A percentile compares a stretch with the other conserved stretches of the same genome.
Evolutionary conservation across 805 yeast genomes (phyloP).

Genomic region (Metschnikowia henanensis): DNA sequence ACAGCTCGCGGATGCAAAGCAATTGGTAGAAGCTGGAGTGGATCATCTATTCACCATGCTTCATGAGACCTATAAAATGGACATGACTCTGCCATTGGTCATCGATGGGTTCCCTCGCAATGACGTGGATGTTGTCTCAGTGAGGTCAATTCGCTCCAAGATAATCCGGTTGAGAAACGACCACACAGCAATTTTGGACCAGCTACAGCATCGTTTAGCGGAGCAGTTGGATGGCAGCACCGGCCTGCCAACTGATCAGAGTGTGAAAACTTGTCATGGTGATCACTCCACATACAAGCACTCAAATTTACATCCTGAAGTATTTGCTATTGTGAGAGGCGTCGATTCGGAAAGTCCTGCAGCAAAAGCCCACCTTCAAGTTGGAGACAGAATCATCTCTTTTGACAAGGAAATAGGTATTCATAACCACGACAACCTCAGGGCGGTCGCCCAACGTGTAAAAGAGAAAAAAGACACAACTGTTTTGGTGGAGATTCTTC

Average conservation of each 20-base stretch:
- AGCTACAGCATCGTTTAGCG: constrained; percentile 47
- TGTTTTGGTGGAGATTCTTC: constrained; percentile 28
- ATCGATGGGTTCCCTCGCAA: constrained; percentile 86
- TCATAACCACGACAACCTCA: constrained; percentile 53
- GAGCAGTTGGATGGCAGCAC: constrained; percentile 35
- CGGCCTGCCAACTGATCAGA: no score
- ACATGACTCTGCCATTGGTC: constrained; percentile 64
- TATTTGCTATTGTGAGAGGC: constrained; percentile 56
- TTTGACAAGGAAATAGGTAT: constrained; percentile 55
- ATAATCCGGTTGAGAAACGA: constrained; percentile 75
- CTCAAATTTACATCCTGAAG: constrained; percentile 19
- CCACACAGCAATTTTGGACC: constrained; percentile 46
- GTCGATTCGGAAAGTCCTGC: constrained; percentile 62
- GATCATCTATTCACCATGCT: constrained; percentile 46
- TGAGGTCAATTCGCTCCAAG: constrained; percentile 60
- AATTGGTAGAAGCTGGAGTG: constrained; percentile 33
- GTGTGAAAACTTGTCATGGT: neutral
- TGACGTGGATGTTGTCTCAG: constrained; percentile 74
- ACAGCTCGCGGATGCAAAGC: constrained; percentile 19
- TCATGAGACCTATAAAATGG: constrained; percentile 43
- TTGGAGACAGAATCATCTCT: constrained; percentile 52
- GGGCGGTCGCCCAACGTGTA: constrained; percentile 45
- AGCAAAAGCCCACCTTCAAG: constrained; percentile 45
- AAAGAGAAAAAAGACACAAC: constrained; percentile 31
- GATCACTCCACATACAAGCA: neutral